Conservation (phyloP, 2,329 filamentous ascomycete genomes). For the Fusarium chuoi region DNA sequence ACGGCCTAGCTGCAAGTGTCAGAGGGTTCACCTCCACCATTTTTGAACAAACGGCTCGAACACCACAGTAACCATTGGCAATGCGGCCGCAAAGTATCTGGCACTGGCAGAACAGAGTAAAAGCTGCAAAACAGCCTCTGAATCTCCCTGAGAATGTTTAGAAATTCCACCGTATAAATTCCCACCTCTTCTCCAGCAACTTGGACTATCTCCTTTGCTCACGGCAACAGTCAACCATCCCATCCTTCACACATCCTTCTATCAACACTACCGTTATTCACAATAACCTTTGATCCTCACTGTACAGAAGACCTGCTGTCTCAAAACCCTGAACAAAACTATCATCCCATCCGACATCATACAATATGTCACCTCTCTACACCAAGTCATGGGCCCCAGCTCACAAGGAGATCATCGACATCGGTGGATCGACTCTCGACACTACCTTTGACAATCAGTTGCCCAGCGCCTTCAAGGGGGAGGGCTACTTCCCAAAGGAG, state of each 20-base stretch:
- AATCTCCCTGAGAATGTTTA: fast-evolving
- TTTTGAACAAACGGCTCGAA: not conserved
- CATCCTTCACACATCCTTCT: not conserved
- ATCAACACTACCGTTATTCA: not conserved
- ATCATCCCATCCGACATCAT: not conserved
- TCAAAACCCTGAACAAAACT: not conserved
- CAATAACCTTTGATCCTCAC: not conserved
- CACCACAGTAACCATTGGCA: not conserved
- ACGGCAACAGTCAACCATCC: not conserved
- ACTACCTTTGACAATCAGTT: constrained; percentile 19
- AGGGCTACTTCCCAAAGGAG: constrained; percentile 40
- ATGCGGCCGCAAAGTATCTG: not conserved
- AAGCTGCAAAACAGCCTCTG: not conserved
- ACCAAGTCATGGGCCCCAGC: not conserved
- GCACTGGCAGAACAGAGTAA: not conserved
- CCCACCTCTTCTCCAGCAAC: not conserved
- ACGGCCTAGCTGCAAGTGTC: not conserved
- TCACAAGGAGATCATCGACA: constrained; percentile 21
- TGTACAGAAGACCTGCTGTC: not conserved
- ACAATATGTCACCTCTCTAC: not conserved
- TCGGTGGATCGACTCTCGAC: constrained; percentile 31
- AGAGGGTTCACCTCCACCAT: not conserved
- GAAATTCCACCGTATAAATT: not conserved
- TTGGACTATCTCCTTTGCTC: not conserved
- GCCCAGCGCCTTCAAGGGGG: not conserved